phyloP scores from a whole-genome alignment of 2,329 filamentous ascomycete species.

The Tolypocladium endophyticum region DNA sequence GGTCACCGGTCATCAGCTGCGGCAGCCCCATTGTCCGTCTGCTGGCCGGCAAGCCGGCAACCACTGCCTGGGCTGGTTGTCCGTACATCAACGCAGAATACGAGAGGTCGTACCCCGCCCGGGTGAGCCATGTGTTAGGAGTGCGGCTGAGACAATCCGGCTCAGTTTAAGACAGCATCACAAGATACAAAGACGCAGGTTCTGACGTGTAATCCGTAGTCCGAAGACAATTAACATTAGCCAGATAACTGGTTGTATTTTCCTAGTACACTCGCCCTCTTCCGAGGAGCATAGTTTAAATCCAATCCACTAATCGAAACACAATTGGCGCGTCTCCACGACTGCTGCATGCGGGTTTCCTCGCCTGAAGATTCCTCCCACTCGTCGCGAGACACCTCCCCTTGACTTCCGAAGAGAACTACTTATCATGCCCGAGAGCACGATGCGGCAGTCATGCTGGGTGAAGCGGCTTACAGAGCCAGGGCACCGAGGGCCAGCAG shows the following conservation, averaged over 20 bases:
- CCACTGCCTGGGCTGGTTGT: too few species aligned
- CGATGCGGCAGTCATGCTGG: neutral
- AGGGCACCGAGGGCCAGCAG: slow-evolving; percentile 20
- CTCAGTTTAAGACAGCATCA: neutral
- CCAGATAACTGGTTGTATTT: slow-evolving; percentile 11
- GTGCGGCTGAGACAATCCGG: neutral
- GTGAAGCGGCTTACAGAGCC: slow-evolving; percentile 21
- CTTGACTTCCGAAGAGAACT: neutral
- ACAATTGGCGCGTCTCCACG: neutral
- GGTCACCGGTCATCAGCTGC: neutral
- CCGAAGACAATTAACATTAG: slow-evolving; percentile 9
- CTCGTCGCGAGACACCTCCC: neutral
- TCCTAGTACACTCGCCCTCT: slow-evolving; percentile 6
- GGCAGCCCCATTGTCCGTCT: neutral
- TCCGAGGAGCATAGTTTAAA: neutral
- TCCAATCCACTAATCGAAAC: slow-evolving; percentile 4
- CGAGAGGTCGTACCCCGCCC: neutral
- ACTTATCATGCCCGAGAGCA: neutral
- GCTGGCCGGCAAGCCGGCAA: neutral
- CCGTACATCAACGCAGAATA: neutral
- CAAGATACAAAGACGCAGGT: neutral
- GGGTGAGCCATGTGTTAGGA: neutral
- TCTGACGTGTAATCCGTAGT: neutral
- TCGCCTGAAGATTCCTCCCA: neutral
- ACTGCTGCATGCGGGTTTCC: neutral